phyloP scores from a whole-genome alignment of 139 green algal species.

The Mychonastes homosphaera region DNA sequence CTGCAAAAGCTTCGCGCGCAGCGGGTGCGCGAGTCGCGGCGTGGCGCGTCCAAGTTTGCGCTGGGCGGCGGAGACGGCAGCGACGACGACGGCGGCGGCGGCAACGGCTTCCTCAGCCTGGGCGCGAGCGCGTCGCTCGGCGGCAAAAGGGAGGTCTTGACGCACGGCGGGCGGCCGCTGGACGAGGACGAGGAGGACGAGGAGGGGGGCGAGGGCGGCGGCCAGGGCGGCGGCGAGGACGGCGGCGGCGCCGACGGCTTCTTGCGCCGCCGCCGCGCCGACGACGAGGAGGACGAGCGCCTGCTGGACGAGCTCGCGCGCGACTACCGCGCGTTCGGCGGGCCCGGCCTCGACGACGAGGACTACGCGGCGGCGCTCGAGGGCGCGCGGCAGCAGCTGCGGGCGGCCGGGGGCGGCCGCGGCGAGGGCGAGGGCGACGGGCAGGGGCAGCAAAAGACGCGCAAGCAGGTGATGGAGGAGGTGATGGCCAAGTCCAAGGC shows the following conservation, averaged over 20 bases:
- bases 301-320: too few species aligned
- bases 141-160: conserved; percentile 33
- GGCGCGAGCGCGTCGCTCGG: neutral
- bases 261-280: too few species aligned
- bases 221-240: too few species aligned
- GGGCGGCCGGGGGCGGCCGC: too few species aligned
- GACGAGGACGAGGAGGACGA: conserved; percentile 16
- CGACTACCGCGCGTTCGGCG: too few species aligned
- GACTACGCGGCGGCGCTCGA: conserved; percentile 50
- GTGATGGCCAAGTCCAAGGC: conserved; percentile 91
- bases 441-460: conserved; percentile 37
- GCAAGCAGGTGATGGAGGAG: conserved; percentile 88
- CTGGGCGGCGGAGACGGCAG: conserved; percentile 57
- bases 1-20: conserved; percentile 74
- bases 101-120: neutral
- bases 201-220: conserved; percentile 14
- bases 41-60: conserved; percentile 52
- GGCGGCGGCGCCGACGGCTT: too few species aligned
- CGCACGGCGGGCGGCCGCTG: conserved; percentile 41
- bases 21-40: conserved; percentile 38
- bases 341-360: conserved; percentile 29
- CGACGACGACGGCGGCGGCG: conserved; percentile 42
- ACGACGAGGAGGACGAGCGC: too few species aligned
- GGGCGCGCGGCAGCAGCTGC: conserved; percentile 33
- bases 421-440: conserved; percentile 14